Evolutionary conservation across 2,329 filamentous ascomycete genomes (phyloP).

Genomic region (Colletotrichum destructivum): DNA sequence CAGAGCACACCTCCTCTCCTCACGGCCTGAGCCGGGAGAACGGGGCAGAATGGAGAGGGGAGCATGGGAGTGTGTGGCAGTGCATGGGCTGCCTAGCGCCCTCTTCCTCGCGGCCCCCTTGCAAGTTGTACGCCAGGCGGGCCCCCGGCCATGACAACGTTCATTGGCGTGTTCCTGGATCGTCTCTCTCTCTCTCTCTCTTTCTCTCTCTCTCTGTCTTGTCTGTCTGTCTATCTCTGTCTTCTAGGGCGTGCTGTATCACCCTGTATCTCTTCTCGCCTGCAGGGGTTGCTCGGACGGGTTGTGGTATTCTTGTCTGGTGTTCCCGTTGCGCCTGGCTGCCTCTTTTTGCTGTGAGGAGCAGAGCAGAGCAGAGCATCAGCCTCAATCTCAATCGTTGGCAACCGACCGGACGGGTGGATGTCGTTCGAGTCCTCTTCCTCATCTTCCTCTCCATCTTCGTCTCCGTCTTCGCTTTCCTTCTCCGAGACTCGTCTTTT

Average conservation of each 20-base stretch:
- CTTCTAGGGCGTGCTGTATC: too few species aligned
- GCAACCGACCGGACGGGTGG: background rate
- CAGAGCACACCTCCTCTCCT: background rate
- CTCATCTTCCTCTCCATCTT: background rate
- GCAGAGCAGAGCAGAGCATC: conserved; percentile 2
- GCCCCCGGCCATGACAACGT: background rate
- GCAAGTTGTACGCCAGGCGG: background rate
- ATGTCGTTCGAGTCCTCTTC: background rate
- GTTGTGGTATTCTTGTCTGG: conserved; percentile 4
- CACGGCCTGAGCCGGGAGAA: background rate
- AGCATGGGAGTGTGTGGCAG: conserved; percentile 17
- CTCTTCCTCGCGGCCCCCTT: conserved; percentile 5
- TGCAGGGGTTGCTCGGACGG: conserved; percentile 31
- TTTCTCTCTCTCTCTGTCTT: too few species aligned
- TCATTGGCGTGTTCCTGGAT: conserved; percentile 14
- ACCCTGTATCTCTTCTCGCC: background rate
- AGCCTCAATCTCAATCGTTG: conserved; percentile 4
- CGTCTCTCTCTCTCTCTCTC: too few species aligned
- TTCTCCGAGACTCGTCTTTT: background rate
- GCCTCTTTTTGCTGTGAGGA: conserved; percentile 30
- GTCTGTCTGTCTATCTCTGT: too few species aligned
- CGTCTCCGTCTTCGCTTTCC: conserved; percentile 4
- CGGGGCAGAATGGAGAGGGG: background rate
- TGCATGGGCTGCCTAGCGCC: conserved; percentile 35
- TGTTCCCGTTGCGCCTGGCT: conserved; percentile 25